Conservation (phyloP, 805 yeast genomes). For the Yarrowia deformans region DNA sequence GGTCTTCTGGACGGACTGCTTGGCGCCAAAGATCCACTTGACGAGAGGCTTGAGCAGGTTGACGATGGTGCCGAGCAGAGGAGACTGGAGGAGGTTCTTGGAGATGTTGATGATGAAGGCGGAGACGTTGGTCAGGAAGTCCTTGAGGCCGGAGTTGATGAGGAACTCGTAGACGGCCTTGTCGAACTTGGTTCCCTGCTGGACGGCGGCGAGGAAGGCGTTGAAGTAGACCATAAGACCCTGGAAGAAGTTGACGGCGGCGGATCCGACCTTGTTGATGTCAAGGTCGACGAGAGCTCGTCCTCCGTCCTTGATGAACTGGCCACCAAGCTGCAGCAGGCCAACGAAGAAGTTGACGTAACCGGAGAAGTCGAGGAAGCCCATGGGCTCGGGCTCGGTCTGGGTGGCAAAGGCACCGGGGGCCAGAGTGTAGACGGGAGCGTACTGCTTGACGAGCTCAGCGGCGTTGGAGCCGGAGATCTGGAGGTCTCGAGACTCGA, state of each 20-base stretch:
- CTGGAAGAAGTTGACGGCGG: slow-evolving; percentile 38
- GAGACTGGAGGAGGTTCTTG: slow-evolving; percentile 34
- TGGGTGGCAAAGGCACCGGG: slow-evolving; percentile 35
- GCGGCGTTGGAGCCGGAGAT: slow-evolving; percentile 25
- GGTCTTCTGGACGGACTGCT: slow-evolving; percentile 32
- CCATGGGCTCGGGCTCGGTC: slow-evolving; percentile 29
- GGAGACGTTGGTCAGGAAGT: slow-evolving; percentile 33
- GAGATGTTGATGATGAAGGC: slow-evolving; percentile 29
- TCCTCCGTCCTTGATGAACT: slow-evolving; percentile 37
- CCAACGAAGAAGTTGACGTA: slow-evolving; percentile 36
- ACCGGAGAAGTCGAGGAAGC: slow-evolving; percentile 38
- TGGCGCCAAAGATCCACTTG: slow-evolving; percentile 34
- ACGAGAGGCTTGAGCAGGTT: slow-evolving; percentile 31
- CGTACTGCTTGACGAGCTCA: slow-evolving; percentile 35
- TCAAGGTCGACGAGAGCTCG: slow-evolving; percentile 34
- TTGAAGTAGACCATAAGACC: slow-evolving; percentile 38
- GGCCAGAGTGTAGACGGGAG: slow-evolving; percentile 35
- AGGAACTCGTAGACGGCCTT: slow-evolving; percentile 39
- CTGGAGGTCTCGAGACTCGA: slow-evolving; percentile 21
- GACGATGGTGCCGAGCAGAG: slow-evolving; percentile 37
- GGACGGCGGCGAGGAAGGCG: slow-evolving; percentile 31
- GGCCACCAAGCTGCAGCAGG: slow-evolving; percentile 36
- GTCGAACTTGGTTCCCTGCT: slow-evolving; percentile 39
- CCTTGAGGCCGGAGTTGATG: slow-evolving; percentile 36
- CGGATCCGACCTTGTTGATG: slow-evolving; percentile 30